A percentile compares a stretch with the other conserved stretches of the same genome.
phyloP scores from a whole-genome alignment of 495 filamentous ascomycete genomes.

The Neurospora cerealis region DNA sequence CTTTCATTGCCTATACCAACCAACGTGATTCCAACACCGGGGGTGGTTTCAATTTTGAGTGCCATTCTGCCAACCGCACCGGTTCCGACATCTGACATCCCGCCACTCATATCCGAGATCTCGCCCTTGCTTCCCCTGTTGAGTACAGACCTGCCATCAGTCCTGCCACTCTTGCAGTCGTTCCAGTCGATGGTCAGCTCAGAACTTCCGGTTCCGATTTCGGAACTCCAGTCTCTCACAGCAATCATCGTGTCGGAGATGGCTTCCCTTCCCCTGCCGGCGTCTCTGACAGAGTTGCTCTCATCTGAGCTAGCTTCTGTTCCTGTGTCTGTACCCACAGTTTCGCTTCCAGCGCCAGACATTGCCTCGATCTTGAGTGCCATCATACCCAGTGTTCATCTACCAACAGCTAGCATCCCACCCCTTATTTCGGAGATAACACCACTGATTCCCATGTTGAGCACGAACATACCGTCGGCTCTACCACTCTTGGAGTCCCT shows the following conservation, averaged over 20 bases:
- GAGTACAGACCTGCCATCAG: background rate
- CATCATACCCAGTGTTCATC: background rate
- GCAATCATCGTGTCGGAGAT: background rate
- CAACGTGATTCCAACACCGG: background rate
- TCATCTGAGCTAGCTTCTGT: background rate
- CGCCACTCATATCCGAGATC: slow-evolving; percentile 5
- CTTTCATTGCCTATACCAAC: slow-evolving; percentile 2
- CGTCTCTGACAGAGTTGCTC: background rate
- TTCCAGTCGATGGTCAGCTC: slow-evolving; percentile 9
- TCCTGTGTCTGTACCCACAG: background rate
- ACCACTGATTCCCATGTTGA: slow-evolving; percentile 1
- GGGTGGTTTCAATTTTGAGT: background rate
- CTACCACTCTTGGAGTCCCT: slow-evolving; percentile 2
- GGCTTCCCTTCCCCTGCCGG: slow-evolving; percentile 2
- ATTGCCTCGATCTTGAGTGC: background rate
- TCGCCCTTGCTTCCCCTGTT: slow-evolving; percentile 1
- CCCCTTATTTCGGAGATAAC: background rate
- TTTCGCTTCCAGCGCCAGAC: background rate
- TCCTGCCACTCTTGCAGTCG: slow-evolving; percentile 1
- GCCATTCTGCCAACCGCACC: slow-evolving; percentile 1
- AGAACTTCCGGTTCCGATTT: background rate
- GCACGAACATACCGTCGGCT: background rate
- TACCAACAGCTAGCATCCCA: background rate
- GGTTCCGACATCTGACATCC: background rate
- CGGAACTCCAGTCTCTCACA: slow-evolving; percentile 3